Percentiles rank a stretch among this genome's conserved stretches.
These are phyloP conservation scores for Teratosphaeriaceae sp. DNA, from an alignment of 2,329 filamentous ascomycete genomes.

Conservation along the genomic window DNA sequence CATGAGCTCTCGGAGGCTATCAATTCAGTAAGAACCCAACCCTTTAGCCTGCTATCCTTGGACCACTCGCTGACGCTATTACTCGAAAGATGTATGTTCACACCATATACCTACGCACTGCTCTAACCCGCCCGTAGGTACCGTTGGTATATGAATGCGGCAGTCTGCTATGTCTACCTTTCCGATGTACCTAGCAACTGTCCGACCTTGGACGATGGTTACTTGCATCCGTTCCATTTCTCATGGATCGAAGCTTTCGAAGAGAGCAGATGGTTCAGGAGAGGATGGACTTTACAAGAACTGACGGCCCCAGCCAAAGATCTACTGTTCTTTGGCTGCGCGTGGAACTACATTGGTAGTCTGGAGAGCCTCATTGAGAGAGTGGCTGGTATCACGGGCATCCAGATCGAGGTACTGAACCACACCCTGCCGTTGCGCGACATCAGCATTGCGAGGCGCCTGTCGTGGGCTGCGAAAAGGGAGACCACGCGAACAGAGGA, in stretches of 20 bases:
- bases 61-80: neutral
- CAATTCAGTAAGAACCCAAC: slow-evolving; percentile 9
- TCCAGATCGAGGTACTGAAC: neutral
- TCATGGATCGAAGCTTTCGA: neutral
- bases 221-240: neutral
- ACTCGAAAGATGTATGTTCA: neutral
- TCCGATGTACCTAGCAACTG: neutral
- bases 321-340: neutral
- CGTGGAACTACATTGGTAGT: neutral
- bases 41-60: neutral
- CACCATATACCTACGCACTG: neutral
- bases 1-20: neutral
- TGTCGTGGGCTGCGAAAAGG: neutral
- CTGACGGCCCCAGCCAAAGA: neutral
- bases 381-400: neutral
- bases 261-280: neutral
- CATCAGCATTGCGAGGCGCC: neutral
- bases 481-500: neutral
- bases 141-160: neutral
- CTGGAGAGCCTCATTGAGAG: neutral
- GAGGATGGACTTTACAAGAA: neutral
- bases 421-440: neutral
- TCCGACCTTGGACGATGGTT: neutral
- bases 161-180: neutral
- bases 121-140: neutral